Conservation (phyloP, 257 asterid species). For the Haberlea rhodopensis region DNA sequence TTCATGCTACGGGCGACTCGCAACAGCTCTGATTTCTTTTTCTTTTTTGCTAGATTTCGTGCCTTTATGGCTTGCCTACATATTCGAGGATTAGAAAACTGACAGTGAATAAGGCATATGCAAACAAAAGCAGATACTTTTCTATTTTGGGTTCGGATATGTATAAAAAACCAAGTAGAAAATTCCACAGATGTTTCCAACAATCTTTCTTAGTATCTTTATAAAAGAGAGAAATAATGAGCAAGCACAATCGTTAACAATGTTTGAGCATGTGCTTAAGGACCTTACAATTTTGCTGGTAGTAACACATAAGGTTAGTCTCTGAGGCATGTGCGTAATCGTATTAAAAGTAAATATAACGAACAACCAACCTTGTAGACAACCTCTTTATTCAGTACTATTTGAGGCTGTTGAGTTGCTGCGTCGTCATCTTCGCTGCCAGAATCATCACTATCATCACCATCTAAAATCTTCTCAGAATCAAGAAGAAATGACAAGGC, state of each 20-base stretch:
- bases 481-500: slow-evolving; percentile 87
- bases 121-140: background rate
- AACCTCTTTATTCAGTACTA: slow-evolving; percentile 70
- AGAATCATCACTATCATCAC: slow-evolving; percentile 65
- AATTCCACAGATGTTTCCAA: too few relatives aligned
- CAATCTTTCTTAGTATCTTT: too few relatives aligned
- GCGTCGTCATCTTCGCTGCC: slow-evolving; percentile 71
- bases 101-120: background rate
- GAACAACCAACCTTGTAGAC: slow-evolving; percentile 71
- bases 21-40: slow-evolving; percentile 91
- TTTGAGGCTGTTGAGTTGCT: slow-evolving; percentile 49
- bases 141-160: background rate
- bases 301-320: slow-evolving; percentile 4
- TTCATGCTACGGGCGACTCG: slow-evolving; percentile 90
- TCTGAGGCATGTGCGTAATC: background rate
- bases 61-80: slow-evolving; percentile 86
- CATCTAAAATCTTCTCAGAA: slow-evolving; percentile 80
- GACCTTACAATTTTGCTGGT: background rate
- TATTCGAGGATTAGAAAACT: slow-evolving; percentile 19
- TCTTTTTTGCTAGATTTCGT: slow-evolving; percentile 92
- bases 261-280: slow-evolving; percentile 11
- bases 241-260: background rate
- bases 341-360: slow-evolving; percentile 15
- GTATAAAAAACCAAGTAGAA: too few relatives aligned
- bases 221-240: background rate